These are phyloP conservation scores for Epichloe coenophiala DNA, from an alignment of 2,329 filamentous ascomycete species.

Conservation along the genomic window DNA sequence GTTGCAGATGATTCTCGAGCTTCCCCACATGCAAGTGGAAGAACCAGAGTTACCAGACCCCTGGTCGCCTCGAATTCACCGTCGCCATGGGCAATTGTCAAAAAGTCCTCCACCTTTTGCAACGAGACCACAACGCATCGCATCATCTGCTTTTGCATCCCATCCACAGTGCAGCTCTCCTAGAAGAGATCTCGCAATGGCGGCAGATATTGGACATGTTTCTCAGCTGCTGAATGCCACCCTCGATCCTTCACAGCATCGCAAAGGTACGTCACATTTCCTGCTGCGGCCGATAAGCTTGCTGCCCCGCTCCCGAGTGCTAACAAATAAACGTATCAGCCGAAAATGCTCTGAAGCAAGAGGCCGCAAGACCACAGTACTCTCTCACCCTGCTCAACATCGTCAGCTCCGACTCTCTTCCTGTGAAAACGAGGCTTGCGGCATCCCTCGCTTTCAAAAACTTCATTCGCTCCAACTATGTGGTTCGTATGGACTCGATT, in stretches of 20 bases:
- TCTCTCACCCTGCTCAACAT: conserved; percentile 82
- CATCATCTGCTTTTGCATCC: background rate
- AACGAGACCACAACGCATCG: conserved; percentile 5
- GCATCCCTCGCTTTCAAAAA: conserved; percentile 97
- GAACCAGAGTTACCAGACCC: background rate
- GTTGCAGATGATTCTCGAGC: background rate
- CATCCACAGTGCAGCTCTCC: conserved; percentile 10
- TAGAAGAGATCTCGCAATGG: conserved; percentile 30
- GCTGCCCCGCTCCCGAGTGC: conserved; percentile 18
- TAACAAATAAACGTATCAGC: conserved; percentile 41
- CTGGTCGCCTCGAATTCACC: background rate
- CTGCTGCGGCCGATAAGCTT: conserved; percentile 7
- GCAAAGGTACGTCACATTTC: conserved; percentile 54
- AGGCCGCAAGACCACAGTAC: conserved; percentile 76
- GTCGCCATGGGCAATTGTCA: background rate
- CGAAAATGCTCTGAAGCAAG: conserved; percentile 63
- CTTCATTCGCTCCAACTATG: conserved; percentile 89
- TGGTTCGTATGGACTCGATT: conserved; percentile 35
- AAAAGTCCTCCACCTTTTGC: conserved; percentile 6
- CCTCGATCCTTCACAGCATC: conserved; percentile 74
- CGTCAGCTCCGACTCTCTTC: conserved; percentile 60
- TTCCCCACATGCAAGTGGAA: background rate
- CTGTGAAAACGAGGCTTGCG: conserved; percentile 68
- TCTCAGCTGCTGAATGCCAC: conserved; percentile 83
- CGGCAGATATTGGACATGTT: conserved; percentile 44